These are phyloP conservation scores for Tetradesmus obliquus DNA, from an alignment of 139 green algal species.

Conservation along the genomic window DNA sequence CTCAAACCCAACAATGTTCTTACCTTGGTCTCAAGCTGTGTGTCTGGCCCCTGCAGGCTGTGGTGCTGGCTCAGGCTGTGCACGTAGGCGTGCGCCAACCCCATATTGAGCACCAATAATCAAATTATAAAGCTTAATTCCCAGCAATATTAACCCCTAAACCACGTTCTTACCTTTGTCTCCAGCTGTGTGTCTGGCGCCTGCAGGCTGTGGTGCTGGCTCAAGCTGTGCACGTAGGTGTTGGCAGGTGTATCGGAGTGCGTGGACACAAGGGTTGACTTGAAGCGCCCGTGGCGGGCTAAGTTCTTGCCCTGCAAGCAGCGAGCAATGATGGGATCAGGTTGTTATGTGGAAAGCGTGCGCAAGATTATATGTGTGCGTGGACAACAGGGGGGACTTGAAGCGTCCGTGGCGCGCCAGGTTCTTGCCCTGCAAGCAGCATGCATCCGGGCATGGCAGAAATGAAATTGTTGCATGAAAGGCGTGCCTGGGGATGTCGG, in stretches of 20 bases:
- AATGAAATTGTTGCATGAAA: not conserved
- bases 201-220: constrained; percentile 15
- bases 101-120: too few relatives aligned
- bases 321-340: not conserved
- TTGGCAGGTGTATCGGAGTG: constrained; percentile 13
- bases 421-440: too few relatives aligned
- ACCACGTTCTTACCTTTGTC: not conserved
- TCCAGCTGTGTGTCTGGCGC: not conserved
- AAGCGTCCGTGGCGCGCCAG: too few relatives aligned
- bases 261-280: constrained; percentile 21
- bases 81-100: too few relatives aligned
- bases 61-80: not conserved
- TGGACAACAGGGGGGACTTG: too few relatives aligned
- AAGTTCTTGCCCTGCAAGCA: constrained; percentile 2
- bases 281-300: constrained; percentile 24
- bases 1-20: too few relatives aligned
- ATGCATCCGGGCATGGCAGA: too few relatives aligned
- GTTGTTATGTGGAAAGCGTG: too few relatives aligned
- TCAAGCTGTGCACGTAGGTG: constrained; percentile 13
- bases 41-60: not conserved
- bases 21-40: not conserved
- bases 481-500: not conserved
- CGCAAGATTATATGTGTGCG: too few relatives aligned
- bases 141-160: not conserved
- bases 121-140: too few relatives aligned